A percentile compares a stretch with the other conserved stretches of the same genome.
phyloP scores from a whole-genome alignment of 2,329 filamentous ascomycete genomes.

The Massarina eburnea region DNA sequence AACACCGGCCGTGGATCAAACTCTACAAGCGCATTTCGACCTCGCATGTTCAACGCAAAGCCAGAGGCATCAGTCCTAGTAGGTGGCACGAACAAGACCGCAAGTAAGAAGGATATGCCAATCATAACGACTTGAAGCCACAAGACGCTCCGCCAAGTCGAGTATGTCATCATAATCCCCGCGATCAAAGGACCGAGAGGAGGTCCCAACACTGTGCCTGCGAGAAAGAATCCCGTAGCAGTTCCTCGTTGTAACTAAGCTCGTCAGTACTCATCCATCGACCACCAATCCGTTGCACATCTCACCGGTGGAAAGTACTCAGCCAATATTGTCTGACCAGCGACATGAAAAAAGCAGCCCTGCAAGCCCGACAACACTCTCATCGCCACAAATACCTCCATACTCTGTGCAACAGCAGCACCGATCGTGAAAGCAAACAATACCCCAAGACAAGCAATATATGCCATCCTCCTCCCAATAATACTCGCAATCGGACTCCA shows the following conservation, averaged over 20 bases:
- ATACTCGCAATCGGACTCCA: constrained; percentile 19
- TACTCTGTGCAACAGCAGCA: constrained; percentile 13
- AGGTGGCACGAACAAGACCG: too few relatives aligned
- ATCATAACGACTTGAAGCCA: too few relatives aligned
- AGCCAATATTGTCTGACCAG: not conserved
- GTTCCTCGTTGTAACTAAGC: constrained; percentile 42
- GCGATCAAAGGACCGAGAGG: constrained; percentile 25
- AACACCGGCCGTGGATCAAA: constrained; percentile 26
- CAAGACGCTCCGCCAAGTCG: too few relatives aligned
- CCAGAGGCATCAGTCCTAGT: too few relatives aligned
- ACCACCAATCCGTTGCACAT: constrained; percentile 10
- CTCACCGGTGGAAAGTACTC: not conserved
- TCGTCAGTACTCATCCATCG: constrained; percentile 21
- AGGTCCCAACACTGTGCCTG: constrained; percentile 47
- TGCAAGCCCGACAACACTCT: not conserved
- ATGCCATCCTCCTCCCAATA: constrained; percentile 12
- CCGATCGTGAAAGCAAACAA: constrained; percentile 15
- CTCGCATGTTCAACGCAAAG: too few relatives aligned
- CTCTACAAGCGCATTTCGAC: constrained; percentile 23
- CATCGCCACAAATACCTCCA: constrained; percentile 16
- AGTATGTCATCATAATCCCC: too few relatives aligned
- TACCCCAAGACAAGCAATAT: constrained; percentile 11
- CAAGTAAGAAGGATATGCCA: too few relatives aligned
- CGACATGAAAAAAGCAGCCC: not conserved
- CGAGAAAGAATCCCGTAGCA: constrained; percentile 48